Base-by-base conservation (phyloP, 352 stramenopile genomes). In the Phytopythium mirpurense region DNA sequence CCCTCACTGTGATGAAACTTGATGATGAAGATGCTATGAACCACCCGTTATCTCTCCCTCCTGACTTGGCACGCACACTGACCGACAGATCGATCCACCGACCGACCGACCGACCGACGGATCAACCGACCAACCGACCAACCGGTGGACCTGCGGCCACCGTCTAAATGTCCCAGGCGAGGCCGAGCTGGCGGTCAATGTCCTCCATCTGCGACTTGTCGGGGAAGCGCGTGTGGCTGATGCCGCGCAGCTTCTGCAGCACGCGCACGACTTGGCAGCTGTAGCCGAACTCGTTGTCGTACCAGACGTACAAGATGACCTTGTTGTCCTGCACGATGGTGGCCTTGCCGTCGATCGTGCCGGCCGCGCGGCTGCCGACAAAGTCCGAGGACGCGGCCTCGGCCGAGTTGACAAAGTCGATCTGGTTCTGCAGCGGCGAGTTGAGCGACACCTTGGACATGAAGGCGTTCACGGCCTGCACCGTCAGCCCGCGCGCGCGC, bases 211-310 rank as follows among this genome's bases (percentile, higher is more conserved):
- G 75, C 29, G 72, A 71, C 29, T 80, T 68, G 31, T 83, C 76
- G 18, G 82, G 82, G 63, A 93, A 93, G 51, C 72, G 68, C 37
- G 67, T 72, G 68, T 90, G 78, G 56, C 76, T 68, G 56, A 93
- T 90, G 54, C 72, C 82, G 56, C 86, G 74, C n/a, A 95, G 78
- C 43, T 65, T 60, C 70, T 95, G 84, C 26, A 93, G 65, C 21
- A 93, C 74, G 19, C 83, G 75, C 36, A 96, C 72, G 50, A 96
- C 86, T 51, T 94, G 86, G 61, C 77, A 88, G 45, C 74, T 89
- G 77, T 96, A 96, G 65, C 86, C 86, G 46, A 90, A 94, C 64
- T 96, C 86, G 67, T 96, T 96, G 73, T 96, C 86, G 74, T 96
- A 96, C 83, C 85, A 96, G 38, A 91, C 77, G 69, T 95, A 93